Base-by-base conservation (phyloP, 1,284 basidiomycete species). In the Trametes hirsuta region DNA sequence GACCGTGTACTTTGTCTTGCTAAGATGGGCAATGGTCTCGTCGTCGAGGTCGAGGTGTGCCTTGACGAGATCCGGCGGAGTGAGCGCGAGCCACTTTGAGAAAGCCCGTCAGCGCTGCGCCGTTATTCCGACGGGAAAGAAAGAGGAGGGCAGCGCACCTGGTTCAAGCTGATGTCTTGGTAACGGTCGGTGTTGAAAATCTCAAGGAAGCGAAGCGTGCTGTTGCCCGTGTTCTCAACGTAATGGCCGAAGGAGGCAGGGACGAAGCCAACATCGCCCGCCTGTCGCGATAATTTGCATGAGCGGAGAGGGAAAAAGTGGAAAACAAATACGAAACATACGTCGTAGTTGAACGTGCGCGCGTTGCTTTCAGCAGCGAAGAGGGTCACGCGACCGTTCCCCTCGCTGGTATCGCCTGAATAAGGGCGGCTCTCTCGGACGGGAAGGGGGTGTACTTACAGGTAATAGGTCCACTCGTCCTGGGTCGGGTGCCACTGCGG, bases 401-500 rank as follows among this genome's bases (percentile, higher is more conserved):
- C 88, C 62, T 81, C 76, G 47, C 84, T 51, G 11, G 48, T 87
- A 59, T 25, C 8, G 14, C 22, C 18, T 6, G 4, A 25, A 30
- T 14, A 9, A 50, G 35, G 40, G 37, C n/a, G 8, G 18, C 14
- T 21, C 10, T 22, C 34, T 15, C 11, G 35, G 2, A 6, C 9
- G 8, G 8, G 25, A 39, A 6, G 9, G 18, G 39, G 5, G 21
- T 25, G 21, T 15, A 65, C 75, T 36, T 53, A 79, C 77, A 79
- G 53, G 64, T 75, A 86, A 73, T 84, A 86, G 50, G 77, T 80
- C 86, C 86, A 89, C 72, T 89, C 86, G 65, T 84, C 82, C 69
- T 87, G 79, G 24, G 85, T 89, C 4, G 88, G 87, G 70, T 90
- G 89, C 88, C 88, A 91, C 84, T 90, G 58, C 14, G 6, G 34